Percentiles rank a stretch among this genome's conserved stretches.
phyloP scores from a whole-genome alignment of 495 filamentous ascomycete genomes.

The Entonaema liquescens region DNA sequence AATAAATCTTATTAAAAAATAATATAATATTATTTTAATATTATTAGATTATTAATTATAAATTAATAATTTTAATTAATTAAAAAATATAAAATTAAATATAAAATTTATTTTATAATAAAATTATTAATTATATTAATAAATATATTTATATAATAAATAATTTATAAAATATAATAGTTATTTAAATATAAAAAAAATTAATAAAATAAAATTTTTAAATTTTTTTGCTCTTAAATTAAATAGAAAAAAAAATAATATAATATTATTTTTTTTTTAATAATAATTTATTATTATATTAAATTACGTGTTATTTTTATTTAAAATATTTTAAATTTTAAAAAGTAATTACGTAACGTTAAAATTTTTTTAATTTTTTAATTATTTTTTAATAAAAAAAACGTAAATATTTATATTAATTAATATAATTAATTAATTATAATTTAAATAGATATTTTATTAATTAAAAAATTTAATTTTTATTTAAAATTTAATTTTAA shows the following conservation, averaged over 20 bases:
- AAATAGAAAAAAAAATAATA: background rate
- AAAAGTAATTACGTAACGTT: background rate
- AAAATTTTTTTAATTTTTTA: background rate
- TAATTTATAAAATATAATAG: background rate
- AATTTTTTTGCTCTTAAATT: background rate
- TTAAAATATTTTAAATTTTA: background rate
- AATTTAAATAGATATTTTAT: background rate
- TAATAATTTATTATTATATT: constrained; percentile 6
- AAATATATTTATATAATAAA: background rate
- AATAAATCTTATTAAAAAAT: background rate
- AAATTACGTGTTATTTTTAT: background rate
- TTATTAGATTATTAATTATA: background rate
- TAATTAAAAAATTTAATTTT: background rate
- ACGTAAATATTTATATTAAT: background rate
- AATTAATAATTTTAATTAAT: background rate
- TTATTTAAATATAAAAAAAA: background rate
- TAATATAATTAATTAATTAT: background rate
- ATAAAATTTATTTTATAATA: background rate
- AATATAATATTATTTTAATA: background rate
- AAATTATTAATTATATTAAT: background rate
- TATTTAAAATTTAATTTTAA: background rate
- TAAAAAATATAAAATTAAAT: background rate
- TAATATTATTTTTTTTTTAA: background rate
- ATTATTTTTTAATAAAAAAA: background rate
- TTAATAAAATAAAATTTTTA: background rate